These are phyloP conservation scores for Ogataea methanolica DNA, from an alignment of 805 yeast genomes.

Conservation along the genomic window DNA sequence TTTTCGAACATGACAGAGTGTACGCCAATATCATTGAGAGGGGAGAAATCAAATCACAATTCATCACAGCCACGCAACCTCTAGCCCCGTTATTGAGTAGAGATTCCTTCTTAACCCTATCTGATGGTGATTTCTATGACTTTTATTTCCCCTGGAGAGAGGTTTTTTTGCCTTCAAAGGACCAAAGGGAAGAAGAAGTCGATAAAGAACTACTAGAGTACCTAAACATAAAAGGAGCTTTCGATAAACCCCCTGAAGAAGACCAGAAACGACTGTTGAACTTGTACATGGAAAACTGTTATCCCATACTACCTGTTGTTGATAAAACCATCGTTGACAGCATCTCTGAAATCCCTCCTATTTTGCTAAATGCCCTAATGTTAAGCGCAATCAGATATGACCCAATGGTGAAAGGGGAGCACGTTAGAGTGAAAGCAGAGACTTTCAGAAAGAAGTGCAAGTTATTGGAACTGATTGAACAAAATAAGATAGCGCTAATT, in stretches of 20 bases:
- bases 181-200: conserved; percentile 8
- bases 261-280: conserved; percentile 18
- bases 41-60: conserved; percentile 22
- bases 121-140: conserved; percentile 28
- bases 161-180: conserved; percentile 14
- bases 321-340: conserved; percentile 17
- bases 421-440: conserved; percentile 21
- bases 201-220: conserved; percentile 23
- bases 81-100: conserved; percentile 28
- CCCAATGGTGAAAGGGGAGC: conserved; percentile 1
- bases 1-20: conserved; percentile 20
- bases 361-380: conserved; percentile 29
- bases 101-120: conserved; percentile 27
- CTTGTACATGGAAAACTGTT: conserved; percentile 21
- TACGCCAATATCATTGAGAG: conserved; percentile 23
- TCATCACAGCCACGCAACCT: conserved; percentile 29
- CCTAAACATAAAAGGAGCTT: conserved; percentile 23
- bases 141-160: conserved; percentile 31
- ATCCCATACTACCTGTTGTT: conserved; percentile 29
- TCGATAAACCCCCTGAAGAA: conserved; percentile 18
- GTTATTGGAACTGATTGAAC: conserved; percentile 23
- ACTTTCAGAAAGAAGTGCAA: conserved; percentile 22
- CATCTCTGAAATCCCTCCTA: conserved; percentile 16
- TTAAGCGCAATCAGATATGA: conserved; percentile 23
- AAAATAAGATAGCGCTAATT: conserved; percentile 25